Evolutionary conservation across 805 yeast genomes (phyloP).

Genomic region (Lipomyces spencermartinsiae): DNA sequence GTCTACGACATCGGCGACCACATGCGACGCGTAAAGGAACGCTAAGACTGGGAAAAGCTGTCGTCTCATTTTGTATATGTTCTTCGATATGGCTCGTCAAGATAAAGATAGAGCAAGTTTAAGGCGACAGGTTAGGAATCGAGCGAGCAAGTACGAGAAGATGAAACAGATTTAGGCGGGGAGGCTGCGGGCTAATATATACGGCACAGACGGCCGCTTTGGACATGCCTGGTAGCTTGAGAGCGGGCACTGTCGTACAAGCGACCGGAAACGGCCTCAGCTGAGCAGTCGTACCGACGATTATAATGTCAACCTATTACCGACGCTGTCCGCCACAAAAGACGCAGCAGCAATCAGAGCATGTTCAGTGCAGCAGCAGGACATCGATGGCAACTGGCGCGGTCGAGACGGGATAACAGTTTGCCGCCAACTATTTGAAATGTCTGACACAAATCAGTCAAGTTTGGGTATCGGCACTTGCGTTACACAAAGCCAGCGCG

Average conservation of each 20-base stretch:
- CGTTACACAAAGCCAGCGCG: background rate
- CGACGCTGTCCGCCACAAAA: too few species aligned
- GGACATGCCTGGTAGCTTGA: background rate
- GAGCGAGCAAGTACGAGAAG: background rate
- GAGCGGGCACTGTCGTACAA: too few species aligned
- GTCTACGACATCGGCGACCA: constrained; percentile 5
- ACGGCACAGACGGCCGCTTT: background rate
- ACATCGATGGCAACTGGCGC: background rate
- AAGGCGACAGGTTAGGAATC: background rate
- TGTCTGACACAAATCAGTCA: too few species aligned
- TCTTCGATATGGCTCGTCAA: background rate
- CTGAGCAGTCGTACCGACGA: too few species aligned
- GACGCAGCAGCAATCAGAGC: too few species aligned
- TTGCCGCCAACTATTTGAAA: too few species aligned
- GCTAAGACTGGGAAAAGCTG: background rate
- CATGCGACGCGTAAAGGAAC: background rate
- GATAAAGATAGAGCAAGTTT: background rate
- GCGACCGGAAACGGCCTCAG: too few species aligned
- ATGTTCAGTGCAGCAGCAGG: too few species aligned
- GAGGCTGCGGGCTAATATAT: background rate
- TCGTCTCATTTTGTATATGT: background rate
- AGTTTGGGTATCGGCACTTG: background rate
- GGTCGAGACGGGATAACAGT: background rate
- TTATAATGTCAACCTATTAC: too few species aligned
- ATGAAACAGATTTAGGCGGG: background rate